Percentiles rank a stretch among this genome's conserved stretches.
These are phyloP conservation scores for Starmerella powellii DNA, from an alignment of 805 yeast genomes.

Conservation along the genomic window DNA sequence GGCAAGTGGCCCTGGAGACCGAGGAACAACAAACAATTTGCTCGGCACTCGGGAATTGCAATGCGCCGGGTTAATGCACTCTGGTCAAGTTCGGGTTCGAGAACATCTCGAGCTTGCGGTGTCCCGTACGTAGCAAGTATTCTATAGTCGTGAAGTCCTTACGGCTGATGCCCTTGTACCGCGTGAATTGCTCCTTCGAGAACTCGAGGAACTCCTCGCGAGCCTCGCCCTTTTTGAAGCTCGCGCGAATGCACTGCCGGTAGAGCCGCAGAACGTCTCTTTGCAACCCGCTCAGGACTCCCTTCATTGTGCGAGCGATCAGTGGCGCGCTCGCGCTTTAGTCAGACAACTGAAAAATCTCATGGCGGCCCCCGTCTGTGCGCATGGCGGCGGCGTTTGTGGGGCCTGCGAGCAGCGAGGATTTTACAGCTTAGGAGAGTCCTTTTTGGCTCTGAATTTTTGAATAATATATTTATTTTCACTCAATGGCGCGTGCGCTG, in stretches of 20 bases:
- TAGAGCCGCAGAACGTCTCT: conserved; percentile 37
- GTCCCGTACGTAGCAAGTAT: conserved; percentile 67
- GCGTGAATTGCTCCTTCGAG: conserved; percentile 51
- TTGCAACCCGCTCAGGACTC: conserved; percentile 31
- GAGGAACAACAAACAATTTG: too few relatives aligned
- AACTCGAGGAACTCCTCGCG: conserved; percentile 37
- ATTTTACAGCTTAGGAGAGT: too few relatives aligned
- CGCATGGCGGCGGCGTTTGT: too few relatives aligned
- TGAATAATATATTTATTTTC: too few relatives aligned
- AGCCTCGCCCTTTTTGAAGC: conserved; percentile 40
- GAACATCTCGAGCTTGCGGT: conserved; percentile 58
- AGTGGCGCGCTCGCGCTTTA: neutral
- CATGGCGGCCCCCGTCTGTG: too few relatives aligned
- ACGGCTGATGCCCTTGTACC: conserved; percentile 45
- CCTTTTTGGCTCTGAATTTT: too few relatives aligned
- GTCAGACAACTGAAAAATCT: neutral
- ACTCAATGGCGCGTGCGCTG: too few relatives aligned
- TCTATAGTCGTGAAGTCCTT: conserved; percentile 80
- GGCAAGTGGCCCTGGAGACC: too few relatives aligned
- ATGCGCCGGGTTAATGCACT: conserved; percentile 28
- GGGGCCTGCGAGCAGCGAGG: too few relatives aligned
- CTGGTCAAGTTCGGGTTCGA: conserved; percentile 61
- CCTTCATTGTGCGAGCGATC: conserved; percentile 1
- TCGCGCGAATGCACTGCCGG: conserved; percentile 37
- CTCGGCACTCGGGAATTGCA: too few relatives aligned